Evolutionary conservation across 768 basidiomycete species (phyloP).

Genomic region (Multifurca ochricompacta): DNA sequence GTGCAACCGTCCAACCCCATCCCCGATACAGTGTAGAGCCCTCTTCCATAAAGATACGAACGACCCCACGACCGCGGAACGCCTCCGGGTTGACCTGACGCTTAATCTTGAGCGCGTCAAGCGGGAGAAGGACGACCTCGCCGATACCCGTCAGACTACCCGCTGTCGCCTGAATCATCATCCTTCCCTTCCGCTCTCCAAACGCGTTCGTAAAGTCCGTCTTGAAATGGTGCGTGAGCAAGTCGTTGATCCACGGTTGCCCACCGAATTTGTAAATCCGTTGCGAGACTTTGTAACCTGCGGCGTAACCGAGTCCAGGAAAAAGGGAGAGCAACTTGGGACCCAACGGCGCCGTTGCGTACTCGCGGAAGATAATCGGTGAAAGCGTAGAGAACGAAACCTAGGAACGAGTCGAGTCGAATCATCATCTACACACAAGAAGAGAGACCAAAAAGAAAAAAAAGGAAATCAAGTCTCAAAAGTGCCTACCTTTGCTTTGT

Average conservation of each 20-base stretch:
- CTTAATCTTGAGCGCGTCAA: slow-evolving; percentile 97
- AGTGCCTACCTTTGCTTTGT: slow-evolving; percentile 67
- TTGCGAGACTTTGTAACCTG: slow-evolving; percentile 94
- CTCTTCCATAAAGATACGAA: slow-evolving; percentile 88
- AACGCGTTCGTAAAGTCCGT: slow-evolving; percentile 73
- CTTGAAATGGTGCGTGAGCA: slow-evolving; percentile 78
- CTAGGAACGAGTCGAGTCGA: slow-evolving; percentile 30
- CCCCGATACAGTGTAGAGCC: slow-evolving; percentile 90
- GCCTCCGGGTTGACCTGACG: slow-evolving; percentile 98
- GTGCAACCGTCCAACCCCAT: slow-evolving; percentile 98
- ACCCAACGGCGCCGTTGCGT: slow-evolving; percentile 57
- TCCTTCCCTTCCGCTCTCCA: slow-evolving; percentile 91
- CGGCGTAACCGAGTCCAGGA: slow-evolving; percentile 96
- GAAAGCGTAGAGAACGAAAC: slow-evolving; percentile 57
- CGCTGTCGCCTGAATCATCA: slow-evolving; percentile 91
- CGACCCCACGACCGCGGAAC: slow-evolving; percentile 86
- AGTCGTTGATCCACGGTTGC: slow-evolving; percentile 95
- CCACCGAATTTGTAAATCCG: slow-evolving; percentile 97
- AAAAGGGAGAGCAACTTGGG: slow-evolving; percentile 86
- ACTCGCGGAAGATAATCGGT: slow-evolving; percentile 81
- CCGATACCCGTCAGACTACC: slow-evolving; percentile 81
- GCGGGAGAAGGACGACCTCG: slow-evolving; percentile 94
- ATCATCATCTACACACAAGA: neutral
- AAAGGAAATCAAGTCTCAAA: neutral
- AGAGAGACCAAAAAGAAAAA: neutral